Evolutionary conservation across 2,329 filamentous ascomycete genomes (phyloP).

Genomic region (Cladosporium sphaerospermum): DNA sequence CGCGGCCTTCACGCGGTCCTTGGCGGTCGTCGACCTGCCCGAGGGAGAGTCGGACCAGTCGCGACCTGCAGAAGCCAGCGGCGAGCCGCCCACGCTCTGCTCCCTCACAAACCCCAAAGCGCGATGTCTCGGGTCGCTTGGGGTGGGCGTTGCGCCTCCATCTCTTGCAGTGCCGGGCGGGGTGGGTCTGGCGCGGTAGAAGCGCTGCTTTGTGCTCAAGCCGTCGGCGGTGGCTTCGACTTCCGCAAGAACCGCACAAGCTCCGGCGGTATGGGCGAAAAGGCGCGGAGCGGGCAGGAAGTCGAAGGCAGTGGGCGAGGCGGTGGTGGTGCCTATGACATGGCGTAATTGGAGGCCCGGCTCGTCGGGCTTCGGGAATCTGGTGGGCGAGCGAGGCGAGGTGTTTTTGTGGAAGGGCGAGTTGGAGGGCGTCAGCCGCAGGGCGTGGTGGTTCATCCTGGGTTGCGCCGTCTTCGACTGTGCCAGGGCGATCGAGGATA

Average conservation of each 20-base stretch:
- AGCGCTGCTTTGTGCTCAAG: conserved; percentile 63
- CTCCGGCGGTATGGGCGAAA: conserved; percentile 89
- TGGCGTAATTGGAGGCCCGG: conserved; percentile 63
- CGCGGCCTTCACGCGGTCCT: conserved; percentile 88
- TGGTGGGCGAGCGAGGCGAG: conserved; percentile 54
- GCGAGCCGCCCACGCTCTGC: conserved; percentile 39
- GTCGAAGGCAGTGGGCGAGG: conserved; percentile 79
- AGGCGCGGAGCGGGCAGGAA: conserved; percentile 60
- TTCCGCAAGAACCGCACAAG: conserved; percentile 83
- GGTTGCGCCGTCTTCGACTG: conserved; percentile 7
- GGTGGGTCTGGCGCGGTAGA: conserved; percentile 64
- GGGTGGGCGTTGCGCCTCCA: conserved; percentile 20
- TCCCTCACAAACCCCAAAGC: conserved; percentile 31
- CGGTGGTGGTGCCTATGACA: conserved; percentile 86
- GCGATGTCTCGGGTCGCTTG: conserved; percentile 21
- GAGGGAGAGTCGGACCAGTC: conserved; percentile 53
- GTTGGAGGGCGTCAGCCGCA: conserved; percentile 61
- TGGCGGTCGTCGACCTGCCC: conserved; percentile 75
- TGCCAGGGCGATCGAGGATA: conserved; percentile 19
- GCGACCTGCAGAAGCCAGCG: conserved; percentile 29
- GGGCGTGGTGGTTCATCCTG: conserved; percentile 37
- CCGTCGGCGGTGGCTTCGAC: conserved; percentile 53
- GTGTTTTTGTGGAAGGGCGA: conserved; percentile 54
- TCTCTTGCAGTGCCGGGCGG: conserved; percentile 18
- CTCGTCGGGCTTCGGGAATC: conserved; percentile 38